phyloP scores from a whole-genome alignment of 768 basidiomycete genomes.

The Tulasnella calospora region DNA sequence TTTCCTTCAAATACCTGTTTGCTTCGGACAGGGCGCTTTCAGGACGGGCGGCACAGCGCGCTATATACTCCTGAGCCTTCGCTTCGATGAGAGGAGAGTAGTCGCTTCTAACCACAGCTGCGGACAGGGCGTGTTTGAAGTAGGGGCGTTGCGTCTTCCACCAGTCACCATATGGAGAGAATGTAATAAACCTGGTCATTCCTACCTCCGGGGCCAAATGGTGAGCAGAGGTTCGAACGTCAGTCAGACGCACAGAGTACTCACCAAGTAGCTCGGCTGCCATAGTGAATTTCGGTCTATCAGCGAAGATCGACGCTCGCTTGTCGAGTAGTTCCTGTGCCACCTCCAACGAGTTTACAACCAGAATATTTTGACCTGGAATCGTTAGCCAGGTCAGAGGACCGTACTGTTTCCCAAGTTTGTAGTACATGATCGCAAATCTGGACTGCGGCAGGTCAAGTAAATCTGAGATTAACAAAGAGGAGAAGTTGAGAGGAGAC shows the following conservation, averaged over 20 bases:
- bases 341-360: neutral
- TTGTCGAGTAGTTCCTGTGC: neutral
- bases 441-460: neutral
- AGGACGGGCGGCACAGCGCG: neutral
- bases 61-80: neutral
- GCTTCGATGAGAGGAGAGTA: neutral
- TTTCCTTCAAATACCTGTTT: neutral
- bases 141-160: neutral
- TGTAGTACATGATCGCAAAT: neutral
- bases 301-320: neutral
- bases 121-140: neutral
- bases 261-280: neutral
- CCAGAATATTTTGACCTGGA: neutral
- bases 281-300: slow-evolving; percentile 8
- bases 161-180: neutral
- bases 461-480: neutral
- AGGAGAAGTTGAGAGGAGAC: neutral
- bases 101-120: neutral
- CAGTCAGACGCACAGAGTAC: neutral
- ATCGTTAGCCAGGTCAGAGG: slow-evolving; percentile 6
- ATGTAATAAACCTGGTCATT: neutral
- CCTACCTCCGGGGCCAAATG: neutral
- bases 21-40: neutral
- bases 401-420: neutral
- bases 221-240: neutral